Evolutionary conservation across 306 rosid species (phyloP).

Genomic region (Vigna mungo): DNA sequence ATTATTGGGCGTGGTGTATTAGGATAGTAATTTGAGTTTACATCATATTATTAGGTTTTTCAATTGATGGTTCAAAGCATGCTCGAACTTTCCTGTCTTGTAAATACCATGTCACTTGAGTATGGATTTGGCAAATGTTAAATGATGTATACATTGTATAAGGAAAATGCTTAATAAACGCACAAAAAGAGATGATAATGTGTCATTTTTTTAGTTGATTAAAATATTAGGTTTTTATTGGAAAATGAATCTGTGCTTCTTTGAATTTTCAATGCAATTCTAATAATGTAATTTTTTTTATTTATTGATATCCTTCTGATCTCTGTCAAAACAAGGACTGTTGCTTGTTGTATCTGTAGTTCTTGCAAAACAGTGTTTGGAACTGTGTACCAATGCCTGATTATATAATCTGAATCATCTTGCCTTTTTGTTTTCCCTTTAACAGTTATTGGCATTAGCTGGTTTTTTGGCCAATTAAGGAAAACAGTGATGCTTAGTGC

Average conservation of each 20-base stretch:
- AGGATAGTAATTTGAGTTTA: neutral
- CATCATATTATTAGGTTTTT: neutral
- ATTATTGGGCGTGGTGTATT: neutral
- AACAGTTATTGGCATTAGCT: slow-evolving; percentile 8
- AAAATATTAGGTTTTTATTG: neutral
- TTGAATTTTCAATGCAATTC: too few relatives aligned
- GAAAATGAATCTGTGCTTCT: too few relatives aligned
- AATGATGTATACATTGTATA: neutral
- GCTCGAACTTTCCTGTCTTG: neutral
- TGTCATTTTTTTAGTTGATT: neutral
- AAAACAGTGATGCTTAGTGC: neutral
- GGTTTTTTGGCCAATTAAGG: neutral
- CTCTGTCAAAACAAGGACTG: neutral
- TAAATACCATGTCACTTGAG: neutral
- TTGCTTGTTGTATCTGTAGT: neutral
- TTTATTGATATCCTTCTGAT: neutral
- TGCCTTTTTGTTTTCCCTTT: neutral
- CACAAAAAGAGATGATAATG: neutral
- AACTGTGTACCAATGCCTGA: neutral
- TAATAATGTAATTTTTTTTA: too few relatives aligned
- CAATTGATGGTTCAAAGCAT: neutral
- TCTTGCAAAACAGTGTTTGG: neutral
- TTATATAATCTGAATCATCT: neutral
- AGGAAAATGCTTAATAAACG: neutral
- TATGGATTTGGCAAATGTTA: neutral